Percentiles rank a stretch among this genome's conserved stretches.
Conservation (phyloP, 2,329 filamentous ascomycete species). For the Ophiostoma populinum region DNA sequence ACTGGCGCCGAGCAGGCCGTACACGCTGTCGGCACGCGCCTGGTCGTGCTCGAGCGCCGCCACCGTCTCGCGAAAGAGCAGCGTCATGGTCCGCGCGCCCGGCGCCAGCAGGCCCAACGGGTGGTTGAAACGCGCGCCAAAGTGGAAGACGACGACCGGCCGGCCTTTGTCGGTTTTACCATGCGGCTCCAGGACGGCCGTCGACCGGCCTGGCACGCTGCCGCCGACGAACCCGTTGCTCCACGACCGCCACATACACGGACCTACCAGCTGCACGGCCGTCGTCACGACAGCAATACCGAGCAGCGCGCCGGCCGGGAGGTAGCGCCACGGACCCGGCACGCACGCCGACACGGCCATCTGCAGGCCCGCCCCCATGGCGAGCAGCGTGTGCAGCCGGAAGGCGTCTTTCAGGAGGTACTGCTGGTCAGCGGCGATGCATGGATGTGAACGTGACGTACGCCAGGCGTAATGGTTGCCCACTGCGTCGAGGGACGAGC, state of each 20-base stretch:
- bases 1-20: constrained; percentile 29
- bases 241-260: neutral
- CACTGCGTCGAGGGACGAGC: neutral
- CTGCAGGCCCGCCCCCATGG: constrained; percentile 21
- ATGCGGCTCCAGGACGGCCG: constrained; percentile 13
- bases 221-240: constrained; percentile 11
- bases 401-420: constrained; percentile 20
- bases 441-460: neutral
- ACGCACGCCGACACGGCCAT: constrained; percentile 17
- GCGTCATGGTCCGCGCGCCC: constrained; percentile 21
- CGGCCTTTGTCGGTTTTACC: neutral
- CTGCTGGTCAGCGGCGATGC: constrained; percentile 1
- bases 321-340: constrained; percentile 18
- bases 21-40: constrained; percentile 13
- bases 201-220: constrained; percentile 19
- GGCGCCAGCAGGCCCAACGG: constrained; percentile 32
- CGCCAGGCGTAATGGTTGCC: neutral
- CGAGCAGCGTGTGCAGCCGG: constrained; percentile 17
- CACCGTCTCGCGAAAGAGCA: constrained; percentile 23
- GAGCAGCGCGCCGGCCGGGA: constrained; percentile 17
- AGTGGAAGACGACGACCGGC: constrained; percentile 21
- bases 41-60: constrained; percentile 13
- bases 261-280: constrained; percentile 12
- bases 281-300: constrained; percentile 18
- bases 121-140: constrained; percentile 28